Percentiles rank a stretch among this genome's conserved stretches.
Evolutionary conservation across 2,329 filamentous ascomycete species (phyloP).

Genomic region (Hymenoscyphus scutula): DNA sequence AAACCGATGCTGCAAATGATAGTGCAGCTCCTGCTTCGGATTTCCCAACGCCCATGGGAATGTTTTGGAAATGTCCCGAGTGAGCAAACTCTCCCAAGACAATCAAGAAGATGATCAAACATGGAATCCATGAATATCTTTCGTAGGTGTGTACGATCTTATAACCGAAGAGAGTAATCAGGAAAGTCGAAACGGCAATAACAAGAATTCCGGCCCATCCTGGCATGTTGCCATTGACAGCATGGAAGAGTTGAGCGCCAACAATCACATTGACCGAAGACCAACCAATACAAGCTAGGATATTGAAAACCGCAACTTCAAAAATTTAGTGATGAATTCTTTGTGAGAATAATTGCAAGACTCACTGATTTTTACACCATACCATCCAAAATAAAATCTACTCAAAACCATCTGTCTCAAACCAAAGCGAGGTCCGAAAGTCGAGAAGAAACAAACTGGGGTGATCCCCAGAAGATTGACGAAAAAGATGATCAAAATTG

Average conservation of each 20-base stretch:
- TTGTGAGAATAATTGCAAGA: constrained; percentile 16
- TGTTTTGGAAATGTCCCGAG: constrained; percentile 61
- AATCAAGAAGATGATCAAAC: constrained; percentile 70
- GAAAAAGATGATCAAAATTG: constrained; percentile 69
- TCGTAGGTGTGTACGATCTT: constrained; percentile 76
- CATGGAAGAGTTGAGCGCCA: constrained; percentile 72
- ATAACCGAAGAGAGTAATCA: constrained; percentile 73
- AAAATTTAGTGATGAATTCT: constrained; percentile 10
- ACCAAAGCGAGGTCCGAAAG: constrained; percentile 71
- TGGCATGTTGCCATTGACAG: constrained; percentile 67
- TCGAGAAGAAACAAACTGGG: constrained; percentile 74
- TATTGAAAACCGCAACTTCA: constrained; percentile 66
- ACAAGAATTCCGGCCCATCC: constrained; percentile 74
- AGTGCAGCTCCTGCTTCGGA: constrained; percentile 61
- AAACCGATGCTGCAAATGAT: constrained; percentile 64
- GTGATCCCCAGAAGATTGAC: constrained; percentile 72
- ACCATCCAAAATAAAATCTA: constrained; percentile 73
- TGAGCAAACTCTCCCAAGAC: constrained; percentile 66
- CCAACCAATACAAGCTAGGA: constrained; percentile 72
- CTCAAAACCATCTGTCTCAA: constrained; percentile 79
- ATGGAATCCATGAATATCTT: constrained; percentile 71
- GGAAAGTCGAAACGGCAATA: constrained; percentile 64
- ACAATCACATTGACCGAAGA: constrained; percentile 76
- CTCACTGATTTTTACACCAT: constrained; percentile 64
- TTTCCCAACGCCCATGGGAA: constrained; percentile 56